These are phyloP conservation scores for Peterozyma xylosa DNA, from an alignment of 805 yeast species.

Conservation along the genomic window DNA sequence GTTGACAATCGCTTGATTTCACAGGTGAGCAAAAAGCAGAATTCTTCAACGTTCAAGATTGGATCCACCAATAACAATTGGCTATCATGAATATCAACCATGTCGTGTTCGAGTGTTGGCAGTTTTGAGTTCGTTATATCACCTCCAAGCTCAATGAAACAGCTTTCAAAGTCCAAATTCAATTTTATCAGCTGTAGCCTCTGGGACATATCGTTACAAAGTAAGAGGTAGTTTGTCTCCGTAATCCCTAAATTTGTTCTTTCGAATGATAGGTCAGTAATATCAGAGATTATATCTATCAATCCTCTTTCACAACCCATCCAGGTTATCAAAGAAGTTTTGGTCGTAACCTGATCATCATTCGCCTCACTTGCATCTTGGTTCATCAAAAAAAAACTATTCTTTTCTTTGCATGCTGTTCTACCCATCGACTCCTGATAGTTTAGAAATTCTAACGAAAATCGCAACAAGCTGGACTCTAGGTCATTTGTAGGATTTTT, in stretches of 20 bases:
- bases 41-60: conserved; percentile 13
- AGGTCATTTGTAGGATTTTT: not conserved
- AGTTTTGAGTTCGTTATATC: not conserved
- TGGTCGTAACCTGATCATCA: conserved; percentile 4
- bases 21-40: conserved; percentile 20
- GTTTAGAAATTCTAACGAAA: conserved; percentile 6
- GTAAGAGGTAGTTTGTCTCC: not conserved
- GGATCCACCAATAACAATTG: conserved; percentile 3
- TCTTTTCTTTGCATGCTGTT: conserved; percentile 10
- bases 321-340: conserved; percentile 17
- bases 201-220: conserved; percentile 1
- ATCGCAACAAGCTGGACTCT: conserved; percentile 5
- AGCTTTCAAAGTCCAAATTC: conserved; percentile 14
- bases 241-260: conserved; percentile 8
- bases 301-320: conserved; percentile 24
- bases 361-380: conserved; percentile 10
- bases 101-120: not conserved
- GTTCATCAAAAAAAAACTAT: conserved; percentile 11
- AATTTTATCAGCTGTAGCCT: conserved; percentile 13
- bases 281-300: conserved; percentile 20
- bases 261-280: conserved; percentile 26
- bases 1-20: conserved; percentile 21
- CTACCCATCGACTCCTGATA: conserved; percentile 12
- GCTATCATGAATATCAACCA: conserved; percentile 1
- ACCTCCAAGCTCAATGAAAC: conserved; percentile 15